Base-by-base conservation (phyloP, 768 basidiomycete species). In the Collybiopsis confluens region DNA sequence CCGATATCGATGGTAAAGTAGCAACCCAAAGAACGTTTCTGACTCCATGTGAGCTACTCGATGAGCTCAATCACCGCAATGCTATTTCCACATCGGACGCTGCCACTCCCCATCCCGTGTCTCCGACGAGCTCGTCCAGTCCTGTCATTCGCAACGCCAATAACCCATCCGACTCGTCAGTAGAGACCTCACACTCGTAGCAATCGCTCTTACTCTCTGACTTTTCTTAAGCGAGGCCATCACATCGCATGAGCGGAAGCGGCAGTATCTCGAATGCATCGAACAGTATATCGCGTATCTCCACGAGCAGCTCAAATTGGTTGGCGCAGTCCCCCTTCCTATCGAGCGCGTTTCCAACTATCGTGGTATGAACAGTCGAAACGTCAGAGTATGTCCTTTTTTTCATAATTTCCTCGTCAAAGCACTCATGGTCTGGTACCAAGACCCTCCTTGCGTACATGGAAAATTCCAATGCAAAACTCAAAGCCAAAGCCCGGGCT, bases 171-270 rank as follows among this genome's bases (percentile, higher is more conserved):
- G 5, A 6, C 30, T 6, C 30, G 5, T 33, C 30, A 33, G 6
- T 33, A 6, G 30, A 33, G 30, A 5, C 30, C 6, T 33, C 30
- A 33, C n/a, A n/a, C n/a, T n/a, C n/a, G n/a, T n/a, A n/a, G n/a
- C n/a, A n/a, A n/a, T n/a, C n/a, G n/a, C n/a, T n/a, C n/a, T n/a
- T n/a, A n/a, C n/a, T n/a, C n/a, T n/a, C n/a, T n/a, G n/a, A n/a
- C 41, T 33, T 13, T 16, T 55, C 13, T 51, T 13, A 52, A 86
- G 85, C 1, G 87, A 88, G 47, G 75, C 75, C n/a, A 88, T 90
- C 52, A 84, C 87, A 2, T 87, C 86, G 5, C 87, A 90, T 60
- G 87, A 89, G 61, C 88, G 88, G 61, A 88, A 88, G 60, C 70
- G 87, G 2, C 77, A 83, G 60, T 88, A 89, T 61, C 74, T 89